Evolutionary conservation across 192 early-diverging fungal species (phyloP), one percentile per base, ranked within the genome.

Genomic region (Podila minutissima): DNA sequence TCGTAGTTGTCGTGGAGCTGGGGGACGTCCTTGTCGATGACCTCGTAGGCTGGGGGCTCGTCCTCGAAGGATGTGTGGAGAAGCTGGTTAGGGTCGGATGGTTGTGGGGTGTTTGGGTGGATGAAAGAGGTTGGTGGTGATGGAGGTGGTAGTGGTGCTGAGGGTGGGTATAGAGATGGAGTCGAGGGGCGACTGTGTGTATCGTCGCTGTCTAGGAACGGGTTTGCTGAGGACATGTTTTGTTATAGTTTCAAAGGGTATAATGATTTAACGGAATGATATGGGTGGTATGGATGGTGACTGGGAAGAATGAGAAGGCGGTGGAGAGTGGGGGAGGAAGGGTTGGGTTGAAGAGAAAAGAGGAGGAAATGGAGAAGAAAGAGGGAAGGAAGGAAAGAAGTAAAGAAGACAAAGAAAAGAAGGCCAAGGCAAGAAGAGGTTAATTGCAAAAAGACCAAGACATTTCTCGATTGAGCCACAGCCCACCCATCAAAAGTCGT

Each of bases 1-100:
- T 81, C 71, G 62, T 81, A 73, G 32, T 73, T 69, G 58, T 81
- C 67, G 49, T 81, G 77, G 48, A 73, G 48, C 31, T 81, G 70
- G 41, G 66, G 49, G 28, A 65, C 31, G 41, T 81, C 77, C 37
- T 81, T 81, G 13, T 50, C 33, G 11, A 72, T 64, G 46, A 66
- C 53, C 22, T 81, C 77, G 57, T 81, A 81, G 4, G 77, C 67
- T 3, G 77, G 77, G 1, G 77, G 77, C 9, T 67, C 61, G 7
- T 72, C 77, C 9, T 78, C 75, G 22, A 38, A 28, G 38, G 41
- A 35, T 50, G 46, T 22, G 68, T 62, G 3, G 68, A 33, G 28
- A 10, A 28, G 5, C 28, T 28, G 41, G 60, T 67, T 13, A 61
- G 46, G 13, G 32, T 53, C 5, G 15, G 57, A 51, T 51, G 22